Conservation (phyloP, 257 asterid genomes). For the Solanum sitiens region DNA sequence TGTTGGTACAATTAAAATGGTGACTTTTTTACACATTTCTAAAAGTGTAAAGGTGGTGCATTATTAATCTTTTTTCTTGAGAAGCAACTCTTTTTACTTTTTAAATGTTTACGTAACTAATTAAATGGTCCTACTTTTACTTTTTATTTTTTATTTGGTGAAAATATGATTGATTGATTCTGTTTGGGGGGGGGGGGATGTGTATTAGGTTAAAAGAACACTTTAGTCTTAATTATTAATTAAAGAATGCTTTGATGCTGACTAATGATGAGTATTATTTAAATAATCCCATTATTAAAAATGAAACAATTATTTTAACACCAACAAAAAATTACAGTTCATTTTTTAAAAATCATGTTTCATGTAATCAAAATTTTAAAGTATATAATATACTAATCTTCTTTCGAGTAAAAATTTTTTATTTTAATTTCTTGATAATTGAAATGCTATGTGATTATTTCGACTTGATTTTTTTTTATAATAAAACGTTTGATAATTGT, state of each 20-base stretch:
- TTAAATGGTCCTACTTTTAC: not conserved
- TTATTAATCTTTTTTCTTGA: not conserved
- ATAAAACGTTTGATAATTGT: not conserved
- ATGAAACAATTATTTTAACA: not conserved
- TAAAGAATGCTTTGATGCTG: not conserved
- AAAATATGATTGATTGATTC: not conserved
- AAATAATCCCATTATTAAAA: not conserved
- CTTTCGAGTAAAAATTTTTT: not conserved
- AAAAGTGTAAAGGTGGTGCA: not conserved
- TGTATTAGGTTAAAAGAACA: constrained; percentile 19
- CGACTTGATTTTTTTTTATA: not conserved
- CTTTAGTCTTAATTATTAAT: constrained; percentile 15
- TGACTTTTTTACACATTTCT: not conserved
- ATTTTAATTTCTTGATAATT: not conserved
- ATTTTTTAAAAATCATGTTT: not conserved
- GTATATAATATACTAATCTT: no score
- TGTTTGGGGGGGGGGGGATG: no score
- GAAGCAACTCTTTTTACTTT: not conserved
- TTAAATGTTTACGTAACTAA: not conserved
- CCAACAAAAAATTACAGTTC: not conserved
- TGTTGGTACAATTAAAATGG: not conserved
- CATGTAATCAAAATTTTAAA: no score
- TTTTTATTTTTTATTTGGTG: not conserved
- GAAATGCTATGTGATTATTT: not conserved
- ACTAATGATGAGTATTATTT: not conserved